These are phyloP conservation scores for Vaucheria bursata DNA, from an alignment of 352 stramenopile species.

Conservation along the genomic window DNA sequence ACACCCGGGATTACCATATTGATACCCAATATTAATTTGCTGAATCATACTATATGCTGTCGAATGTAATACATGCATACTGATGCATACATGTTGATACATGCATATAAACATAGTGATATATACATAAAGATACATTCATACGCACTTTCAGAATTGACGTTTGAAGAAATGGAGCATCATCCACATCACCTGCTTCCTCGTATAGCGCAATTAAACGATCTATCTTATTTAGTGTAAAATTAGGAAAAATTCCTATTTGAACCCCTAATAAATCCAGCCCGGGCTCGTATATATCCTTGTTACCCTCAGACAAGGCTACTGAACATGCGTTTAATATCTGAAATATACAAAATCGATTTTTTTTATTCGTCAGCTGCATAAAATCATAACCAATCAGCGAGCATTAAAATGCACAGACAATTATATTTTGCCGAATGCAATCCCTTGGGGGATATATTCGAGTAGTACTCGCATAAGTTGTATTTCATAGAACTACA, in stretches of 20 bases:
- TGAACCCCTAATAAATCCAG: constrained; percentile 23
- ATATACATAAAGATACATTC: too few species aligned
- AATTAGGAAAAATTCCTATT: constrained; percentile 26
- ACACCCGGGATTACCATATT: too few species aligned
- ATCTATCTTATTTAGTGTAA: constrained; percentile 11
- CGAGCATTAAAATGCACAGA: too few species aligned
- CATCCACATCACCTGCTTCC: background rate
- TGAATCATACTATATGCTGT: too few species aligned
- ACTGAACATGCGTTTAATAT: constrained; percentile 1
- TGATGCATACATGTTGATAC: background rate
- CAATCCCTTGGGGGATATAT: too few species aligned
- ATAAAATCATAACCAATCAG: too few species aligned
- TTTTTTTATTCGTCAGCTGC: too few species aligned
- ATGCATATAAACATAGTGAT: background rate
- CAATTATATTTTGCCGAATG: too few species aligned
- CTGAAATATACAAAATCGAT: background rate
- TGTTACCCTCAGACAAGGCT: constrained; percentile 12
- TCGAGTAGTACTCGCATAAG: too few species aligned
- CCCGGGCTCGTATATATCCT: constrained; percentile 11
- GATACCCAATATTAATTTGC: too few species aligned
- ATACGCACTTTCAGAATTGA: background rate
- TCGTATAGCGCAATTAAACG: constrained; percentile 5
- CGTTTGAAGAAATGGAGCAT: background rate
- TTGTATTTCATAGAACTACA: too few species aligned
- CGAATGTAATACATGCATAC: background rate